These are phyloP conservation scores for Hymenoscyphus salicellus DNA, from an alignment of 2,329 filamentous ascomycete species.

Conservation along the genomic window DNA sequence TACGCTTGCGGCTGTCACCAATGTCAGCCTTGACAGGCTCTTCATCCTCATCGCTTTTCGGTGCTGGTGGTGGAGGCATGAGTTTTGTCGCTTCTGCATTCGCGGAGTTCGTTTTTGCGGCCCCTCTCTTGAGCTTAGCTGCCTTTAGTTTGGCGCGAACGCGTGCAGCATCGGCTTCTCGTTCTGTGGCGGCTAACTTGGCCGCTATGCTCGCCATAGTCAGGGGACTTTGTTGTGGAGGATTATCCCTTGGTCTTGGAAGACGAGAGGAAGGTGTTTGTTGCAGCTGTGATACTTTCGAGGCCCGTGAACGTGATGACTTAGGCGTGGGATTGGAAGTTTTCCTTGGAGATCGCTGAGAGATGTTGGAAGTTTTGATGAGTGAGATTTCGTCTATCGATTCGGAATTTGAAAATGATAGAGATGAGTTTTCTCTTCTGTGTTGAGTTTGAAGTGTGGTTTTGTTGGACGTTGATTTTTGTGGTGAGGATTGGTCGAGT, in stretches of 20 bases:
- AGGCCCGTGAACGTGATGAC: constrained; percentile 1
- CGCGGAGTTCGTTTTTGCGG: background rate
- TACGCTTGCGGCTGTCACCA: constrained; percentile 37
- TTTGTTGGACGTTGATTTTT: constrained; percentile 23
- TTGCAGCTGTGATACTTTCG: constrained; percentile 24
- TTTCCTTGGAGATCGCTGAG: constrained; percentile 16
- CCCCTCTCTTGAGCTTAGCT: constrained; percentile 40
- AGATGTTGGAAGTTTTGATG: constrained; percentile 22
- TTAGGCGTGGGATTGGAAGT: constrained; percentile 15
- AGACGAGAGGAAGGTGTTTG: constrained; percentile 26
- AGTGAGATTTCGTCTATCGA: constrained; percentile 24
- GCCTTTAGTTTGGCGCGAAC: constrained; percentile 62
- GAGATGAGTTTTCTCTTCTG: constrained; percentile 14
- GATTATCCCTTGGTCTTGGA: constrained; percentile 31
- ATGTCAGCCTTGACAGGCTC: constrained; percentile 15
- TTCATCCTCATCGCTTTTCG: constrained; percentile 14
- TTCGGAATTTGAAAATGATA: constrained; percentile 12
- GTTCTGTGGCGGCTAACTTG: constrained; percentile 62
- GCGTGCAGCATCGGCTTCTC: constrained; percentile 61
- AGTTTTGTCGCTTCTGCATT: constrained; percentile 27
- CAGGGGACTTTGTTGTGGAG: constrained; percentile 52
- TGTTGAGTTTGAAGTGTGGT: constrained; percentile 17
- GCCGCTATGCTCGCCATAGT: constrained; percentile 61
- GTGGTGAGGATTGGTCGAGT: constrained; percentile 37
- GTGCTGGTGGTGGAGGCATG: constrained; percentile 33